Base-by-base conservation (phyloP, 2,329 filamentous ascomycete genomes). In the Xylariaceae sp. region DNA sequence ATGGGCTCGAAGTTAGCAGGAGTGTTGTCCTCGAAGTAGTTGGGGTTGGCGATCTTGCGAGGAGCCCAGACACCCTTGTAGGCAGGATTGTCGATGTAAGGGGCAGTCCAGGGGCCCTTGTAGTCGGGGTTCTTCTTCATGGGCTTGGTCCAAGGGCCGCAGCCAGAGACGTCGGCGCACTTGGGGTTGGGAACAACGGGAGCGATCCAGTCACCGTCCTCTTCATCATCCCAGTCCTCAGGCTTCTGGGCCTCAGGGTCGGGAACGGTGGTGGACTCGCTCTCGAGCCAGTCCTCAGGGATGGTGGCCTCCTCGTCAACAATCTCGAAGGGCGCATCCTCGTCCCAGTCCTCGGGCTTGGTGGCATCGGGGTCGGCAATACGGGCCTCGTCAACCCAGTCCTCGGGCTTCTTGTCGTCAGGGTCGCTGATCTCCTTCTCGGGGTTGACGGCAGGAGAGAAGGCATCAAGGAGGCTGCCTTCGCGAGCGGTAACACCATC, bases 191-290 rank as follows among this genome's bases (percentile, higher is more conserved):
- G 84, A 57, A 99, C 86, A 57, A 87, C 92, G 60, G 93, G 94
- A 55, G 92, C 80, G 68, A 96, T 77, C 92, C 92, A 99, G 81
- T 99, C 94, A 76, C 94, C 94, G 76, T 99, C 94, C 81, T 99
- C 94, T 81, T 99, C 94, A 61, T 99, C 93, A 79, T 97, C 93
- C 94, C 94, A 99, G 75, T 97, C 94, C 79, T 96, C 92, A 64
- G 94, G 94, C 88, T 97, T 99, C 81, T 90, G 82, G 55, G 93
- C 92, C 80, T 96, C 92, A 58, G 94, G 94, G 80, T 99, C 94
- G 59, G 92, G 84, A 62, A 97, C 81, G 67, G 85, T 89, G 64
- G 83, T 78, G 66, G 92, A 85, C 81, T 97, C 94, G 64, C 92
- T 81, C 76, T 92, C 93, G 64, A 99, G 88, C 94, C 94, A 99